Base-by-base conservation (phyloP, 495 filamentous ascomycete species). In the Jackrogersella multiformis region DNA sequence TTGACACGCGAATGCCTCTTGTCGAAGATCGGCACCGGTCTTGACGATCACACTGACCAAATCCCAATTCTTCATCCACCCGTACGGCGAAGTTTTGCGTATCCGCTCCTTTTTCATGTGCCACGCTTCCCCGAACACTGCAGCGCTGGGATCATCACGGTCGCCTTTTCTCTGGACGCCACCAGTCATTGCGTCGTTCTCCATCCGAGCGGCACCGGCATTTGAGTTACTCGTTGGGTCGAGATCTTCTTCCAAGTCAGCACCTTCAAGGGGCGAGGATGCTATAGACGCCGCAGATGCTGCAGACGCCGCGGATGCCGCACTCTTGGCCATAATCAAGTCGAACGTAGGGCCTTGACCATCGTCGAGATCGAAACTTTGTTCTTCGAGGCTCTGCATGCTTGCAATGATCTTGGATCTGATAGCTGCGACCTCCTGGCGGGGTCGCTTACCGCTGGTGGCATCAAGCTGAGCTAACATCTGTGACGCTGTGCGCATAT, bases 341-440 rank as follows among this genome's bases (percentile, higher is more conserved):
- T 92, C 90, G 56, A 92, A 92, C 2, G 87, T 90, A 26, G 90
- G 88, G 7, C 84, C 81, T 28, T 83, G 78, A 8, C 77, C 76
- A 62, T 88, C 87, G 54, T 89, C 85, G 7, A 82, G 71, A 39
- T 89, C 83, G 66, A 92, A 92, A 72, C 84, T 91, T 71, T 92
- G 88, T 73, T 92, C 90, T 70, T 92, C 90, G n/a, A 92, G 82
- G 69, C 79, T 89, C 67, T 92, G 90, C 90, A 92, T 92, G 75
- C 89, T 92, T 2, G 90, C 90, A 64, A 92, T 92, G 66, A 92
- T 92, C 76, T 88, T 88, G 10, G 88, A 85, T 62, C 89, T 80
- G 74, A 92, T 92, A 21, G 88, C 89, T 7, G 87, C 90, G 7
- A 92, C 89, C 73, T 92, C 90, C 36, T 85, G 81, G 64, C 82